A percentile compares a stretch with the other conserved stretches of the same genome.
Evolutionary conservation across 306 rosid species (phyloP).

Genomic region (Rubus idaeus): DNA sequence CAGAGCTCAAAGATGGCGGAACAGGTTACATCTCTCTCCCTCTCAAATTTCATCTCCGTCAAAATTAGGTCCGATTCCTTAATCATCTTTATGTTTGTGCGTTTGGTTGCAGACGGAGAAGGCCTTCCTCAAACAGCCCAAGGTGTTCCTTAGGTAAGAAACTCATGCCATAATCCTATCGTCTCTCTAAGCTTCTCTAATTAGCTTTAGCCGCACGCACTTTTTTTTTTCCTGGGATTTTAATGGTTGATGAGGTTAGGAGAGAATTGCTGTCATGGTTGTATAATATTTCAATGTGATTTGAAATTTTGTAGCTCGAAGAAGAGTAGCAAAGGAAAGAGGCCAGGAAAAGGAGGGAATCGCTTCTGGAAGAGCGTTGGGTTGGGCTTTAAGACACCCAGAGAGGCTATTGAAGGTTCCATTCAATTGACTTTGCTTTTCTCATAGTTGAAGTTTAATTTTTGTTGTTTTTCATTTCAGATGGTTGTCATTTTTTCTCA

Average conservation of each 20-base stretch:
- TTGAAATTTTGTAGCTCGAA: constrained; percentile 40
- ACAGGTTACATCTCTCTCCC: constrained; percentile 40
- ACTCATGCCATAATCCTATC: neutral
- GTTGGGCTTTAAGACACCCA: constrained; percentile 61
- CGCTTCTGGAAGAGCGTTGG: constrained; percentile 58
- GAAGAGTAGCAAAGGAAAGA: constrained; percentile 57
- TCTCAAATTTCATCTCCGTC: neutral
- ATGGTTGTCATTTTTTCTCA: neutral
- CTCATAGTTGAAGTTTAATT: too few species aligned
- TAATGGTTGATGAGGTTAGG: neutral
- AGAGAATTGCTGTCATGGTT: neutral
- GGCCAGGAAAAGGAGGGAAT: constrained; percentile 66
- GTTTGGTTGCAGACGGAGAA: constrained; percentile 56
- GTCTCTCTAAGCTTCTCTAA: neutral
- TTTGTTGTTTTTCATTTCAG: neutral
- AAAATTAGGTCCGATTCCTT: neutral
- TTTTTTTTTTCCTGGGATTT: too few species aligned
- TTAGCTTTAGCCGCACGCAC: neutral
- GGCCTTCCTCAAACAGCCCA: constrained; percentile 76
- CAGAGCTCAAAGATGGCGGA: constrained; percentile 51
- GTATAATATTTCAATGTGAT: neutral
- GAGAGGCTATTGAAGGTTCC: constrained; percentile 59
- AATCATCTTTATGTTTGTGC: neutral
- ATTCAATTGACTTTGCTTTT: neutral
- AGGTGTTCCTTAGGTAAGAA: constrained; percentile 59